Conservation (phyloP, 805 yeast genomes). For the Kodamaea kaohsiungensis region DNA sequence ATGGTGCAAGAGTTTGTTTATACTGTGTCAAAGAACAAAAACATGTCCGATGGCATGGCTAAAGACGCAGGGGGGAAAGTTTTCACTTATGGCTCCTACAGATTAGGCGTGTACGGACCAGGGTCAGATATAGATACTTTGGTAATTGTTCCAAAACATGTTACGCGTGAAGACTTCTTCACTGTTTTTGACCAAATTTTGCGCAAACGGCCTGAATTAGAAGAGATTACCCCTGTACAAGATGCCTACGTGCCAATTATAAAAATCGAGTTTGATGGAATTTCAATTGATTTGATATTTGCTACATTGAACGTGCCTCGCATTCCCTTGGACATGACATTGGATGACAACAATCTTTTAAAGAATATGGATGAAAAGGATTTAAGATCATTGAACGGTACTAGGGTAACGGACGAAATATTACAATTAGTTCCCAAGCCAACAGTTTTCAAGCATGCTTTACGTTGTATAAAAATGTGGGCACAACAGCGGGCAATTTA, state of each 20-base stretch:
- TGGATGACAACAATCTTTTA: slow-evolving; percentile 82
- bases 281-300: slow-evolving; percentile 89
- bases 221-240: slow-evolving; percentile 90
- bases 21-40: slow-evolving; percentile 73
- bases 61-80: slow-evolving; percentile 96
- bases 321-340: slow-evolving; percentile 70
- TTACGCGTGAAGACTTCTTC: slow-evolving; percentile 86
- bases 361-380: slow-evolving; percentile 91
- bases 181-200: slow-evolving; percentile 72
- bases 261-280: slow-evolving; percentile 83
- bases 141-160: slow-evolving; percentile 97
- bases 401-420: slow-evolving; percentile 96
- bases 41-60: slow-evolving; percentile 98
- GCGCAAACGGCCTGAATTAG: slow-evolving; percentile 74
- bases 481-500: slow-evolving; percentile 93
- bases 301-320: slow-evolving; percentile 83
- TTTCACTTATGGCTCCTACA: slow-evolving; percentile 93
- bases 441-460: slow-evolving; percentile 86
- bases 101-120: slow-evolving; percentile 96
- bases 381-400: slow-evolving; percentile 87
- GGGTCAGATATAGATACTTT: slow-evolving; percentile 97
- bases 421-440: slow-evolving; percentile 88
- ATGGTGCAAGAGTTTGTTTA: slow-evolving; percentile 81
- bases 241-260: slow-evolving; percentile 98
- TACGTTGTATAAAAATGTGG: slow-evolving; percentile 94